These are phyloP conservation scores for Neonectria sp. DNA, from an alignment of 2,329 filamentous ascomycete genomes.

Conservation along the genomic window DNA sequence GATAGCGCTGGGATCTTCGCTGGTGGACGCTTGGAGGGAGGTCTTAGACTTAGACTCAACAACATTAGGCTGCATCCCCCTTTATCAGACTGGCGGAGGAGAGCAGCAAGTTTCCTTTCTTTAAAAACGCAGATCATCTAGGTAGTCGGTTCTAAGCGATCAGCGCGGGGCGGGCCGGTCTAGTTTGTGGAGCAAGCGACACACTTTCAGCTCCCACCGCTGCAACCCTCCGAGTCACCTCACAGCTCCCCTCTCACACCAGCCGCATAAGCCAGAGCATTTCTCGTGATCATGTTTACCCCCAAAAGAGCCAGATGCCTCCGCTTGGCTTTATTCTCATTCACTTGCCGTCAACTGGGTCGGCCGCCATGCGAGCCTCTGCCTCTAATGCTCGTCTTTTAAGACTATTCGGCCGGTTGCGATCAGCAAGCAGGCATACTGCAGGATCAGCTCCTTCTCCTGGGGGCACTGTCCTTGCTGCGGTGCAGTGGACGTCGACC, in stretches of 20 bases:
- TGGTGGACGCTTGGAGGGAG: too few species aligned
- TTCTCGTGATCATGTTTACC: too few species aligned
- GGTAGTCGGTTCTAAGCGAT: background rate
- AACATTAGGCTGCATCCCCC: too few species aligned
- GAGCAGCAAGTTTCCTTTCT: too few species aligned
- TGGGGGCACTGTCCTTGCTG: background rate
- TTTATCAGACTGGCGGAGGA: too few species aligned
- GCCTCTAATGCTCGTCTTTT: slow-evolving; percentile 11
- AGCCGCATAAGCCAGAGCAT: too few species aligned
- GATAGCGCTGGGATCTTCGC: too few species aligned
- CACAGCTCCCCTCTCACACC: background rate
- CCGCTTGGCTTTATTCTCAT: background rate
- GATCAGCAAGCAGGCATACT: slow-evolving; percentile 10
- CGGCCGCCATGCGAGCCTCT: background rate
- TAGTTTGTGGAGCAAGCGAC: background rate
- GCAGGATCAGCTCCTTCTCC: background rate
- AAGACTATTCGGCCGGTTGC: slow-evolving; percentile 4
- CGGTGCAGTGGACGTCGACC: slow-evolving; percentile 4
- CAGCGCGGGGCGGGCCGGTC: background rate
- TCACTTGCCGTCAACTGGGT: background rate
- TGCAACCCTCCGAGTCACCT: background rate
- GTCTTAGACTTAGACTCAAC: too few species aligned
- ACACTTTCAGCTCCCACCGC: background rate
- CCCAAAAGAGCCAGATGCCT: too few species aligned
- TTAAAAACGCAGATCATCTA: background rate